Base-by-base conservation (phyloP, 108 stramenopile genomes). In the Skeletonema potamos region DNA sequence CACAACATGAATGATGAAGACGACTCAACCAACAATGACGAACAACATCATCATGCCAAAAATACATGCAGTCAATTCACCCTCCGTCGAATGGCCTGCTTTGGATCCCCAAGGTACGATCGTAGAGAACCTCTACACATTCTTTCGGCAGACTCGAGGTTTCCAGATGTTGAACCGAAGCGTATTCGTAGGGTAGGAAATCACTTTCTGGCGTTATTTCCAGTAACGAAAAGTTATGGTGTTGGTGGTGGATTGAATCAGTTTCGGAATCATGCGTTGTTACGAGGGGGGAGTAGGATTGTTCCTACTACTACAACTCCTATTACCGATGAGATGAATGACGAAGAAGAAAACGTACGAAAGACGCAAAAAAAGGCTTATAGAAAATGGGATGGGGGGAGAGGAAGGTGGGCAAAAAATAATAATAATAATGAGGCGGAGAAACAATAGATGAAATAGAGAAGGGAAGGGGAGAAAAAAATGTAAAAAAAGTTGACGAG, bases 191-290 rank as follows among this genome's bases (percentile, higher is more conserved):
- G 73, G 28, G 66, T 82, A 9, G 98, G 96, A 18, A 97, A 97
- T 86, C 98, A 98, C 75, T 98, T 98, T 77, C 82, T 98, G 77
- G 90, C 93, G 13, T 67, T 98, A 27, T 94, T 94, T 79, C 93
- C 93, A 0, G 32, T 79, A 28, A 48, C 57, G 9, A 20, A 37
- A 10, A 36, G 29, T 30, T 10, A 41, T 13, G 29, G 59, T 60
- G 59, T 18, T 4, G 34, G 20, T 39, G 37, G 37, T 41, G 34
- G 61, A 34, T 24, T 18, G 34, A 68, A 8, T 51, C 39, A 41
- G 39, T 51, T 51, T 22, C 48, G 67, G 36, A 72, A 62, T 28
- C 72, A 72, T 64, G 72, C 72, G 12, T 64, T 72, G 62, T 32
- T 72, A 20, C 48, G 72, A 3, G 72, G 72, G 1, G 72, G 72